Base-by-base conservation (phyloP, 2,329 filamentous ascomycete genomes). In the Fusarium miscanthi region DNA sequence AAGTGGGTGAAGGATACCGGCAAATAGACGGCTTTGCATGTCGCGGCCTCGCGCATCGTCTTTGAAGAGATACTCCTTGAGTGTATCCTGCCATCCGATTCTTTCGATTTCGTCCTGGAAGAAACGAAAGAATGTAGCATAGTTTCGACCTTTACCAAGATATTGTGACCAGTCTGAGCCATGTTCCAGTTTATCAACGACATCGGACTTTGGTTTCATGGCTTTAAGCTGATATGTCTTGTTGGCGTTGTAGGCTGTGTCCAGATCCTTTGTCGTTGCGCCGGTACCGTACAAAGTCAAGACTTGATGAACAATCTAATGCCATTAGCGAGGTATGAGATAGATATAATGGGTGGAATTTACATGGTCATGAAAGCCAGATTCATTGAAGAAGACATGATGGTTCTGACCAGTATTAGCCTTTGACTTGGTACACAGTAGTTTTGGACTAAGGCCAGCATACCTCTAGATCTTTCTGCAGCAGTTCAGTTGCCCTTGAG, bases 311-410 rank as follows among this genome's bases (percentile, higher is more conserved):
- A 87, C 87, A 67, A 96, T 85, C 87, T 88, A 42, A 7, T 13
- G 23, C 3, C n/a, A 49, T 72, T 27, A 73, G 67, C 35, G n/a
- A 35, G 21, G 8, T 40, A 11, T 17, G 8, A 13, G 33, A 8
- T 13, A 37, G 3, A 17, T 21, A 11, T 3, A 13, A 13, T 6
- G 17, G 9, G 49, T 4, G 12, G 12, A 4, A 64, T 79, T 76
- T 82, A 87, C 93, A 77, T 97, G 94, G 79, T 97, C 93, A 78
- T 98, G 95, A 70, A 92, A 97, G 1, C 92, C 92, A 4, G 81
- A 78, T 0, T 87, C 67, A 69, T 96, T 97, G 85, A 94, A 97
- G 82, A 92, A 97, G 64, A 94, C 91, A 78, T 97, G 93, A 75
- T 94, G 89, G 21, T 74, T 75, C 81, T 62, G 11, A 14, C 42